phyloP scores from a whole-genome alignment of 208 protist genomes.

The Tritrichomonas foetus region DNA sequence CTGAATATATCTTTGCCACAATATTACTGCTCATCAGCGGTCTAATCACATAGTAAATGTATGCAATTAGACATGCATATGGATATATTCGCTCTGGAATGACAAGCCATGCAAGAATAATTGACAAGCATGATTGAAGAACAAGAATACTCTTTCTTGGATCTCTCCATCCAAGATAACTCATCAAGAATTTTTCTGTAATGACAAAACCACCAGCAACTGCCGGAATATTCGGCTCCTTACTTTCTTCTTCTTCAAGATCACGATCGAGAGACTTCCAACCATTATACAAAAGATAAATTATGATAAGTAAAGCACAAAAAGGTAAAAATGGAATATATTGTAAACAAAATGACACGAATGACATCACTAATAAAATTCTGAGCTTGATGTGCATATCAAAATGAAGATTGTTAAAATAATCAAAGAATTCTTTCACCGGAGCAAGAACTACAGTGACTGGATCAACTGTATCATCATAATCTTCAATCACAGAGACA shows the following conservation, averaged over 20 bases:
- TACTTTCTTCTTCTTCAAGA: not conserved
- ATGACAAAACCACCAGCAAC: not conserved
- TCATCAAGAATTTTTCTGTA: not conserved
- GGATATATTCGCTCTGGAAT: not conserved
- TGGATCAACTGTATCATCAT: not conserved
- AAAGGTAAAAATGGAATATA: slow-evolving; percentile 24
- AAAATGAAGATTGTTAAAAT: not conserved
- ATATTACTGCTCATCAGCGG: not conserved
- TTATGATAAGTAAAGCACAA: no score
- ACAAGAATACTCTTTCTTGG: not conserved
- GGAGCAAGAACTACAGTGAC: not conserved
- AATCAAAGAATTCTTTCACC: not conserved
- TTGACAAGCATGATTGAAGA: not conserved
- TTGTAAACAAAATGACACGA: not conserved
- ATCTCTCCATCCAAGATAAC: not conserved
- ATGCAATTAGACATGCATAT: not conserved
- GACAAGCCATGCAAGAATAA: not conserved
- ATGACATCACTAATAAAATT: not conserved
- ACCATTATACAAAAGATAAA: not conserved
- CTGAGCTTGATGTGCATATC: not conserved
- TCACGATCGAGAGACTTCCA: not conserved
- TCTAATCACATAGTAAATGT: not conserved
- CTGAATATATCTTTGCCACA: not conserved
- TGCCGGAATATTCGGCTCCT: not conserved
- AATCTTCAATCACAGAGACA: not conserved